Percentiles rank a stretch among this genome's conserved stretches.
Evolutionary conservation across 2,329 filamentous ascomycete species (phyloP).

Genomic region (Aspergillus phoenicis): DNA sequence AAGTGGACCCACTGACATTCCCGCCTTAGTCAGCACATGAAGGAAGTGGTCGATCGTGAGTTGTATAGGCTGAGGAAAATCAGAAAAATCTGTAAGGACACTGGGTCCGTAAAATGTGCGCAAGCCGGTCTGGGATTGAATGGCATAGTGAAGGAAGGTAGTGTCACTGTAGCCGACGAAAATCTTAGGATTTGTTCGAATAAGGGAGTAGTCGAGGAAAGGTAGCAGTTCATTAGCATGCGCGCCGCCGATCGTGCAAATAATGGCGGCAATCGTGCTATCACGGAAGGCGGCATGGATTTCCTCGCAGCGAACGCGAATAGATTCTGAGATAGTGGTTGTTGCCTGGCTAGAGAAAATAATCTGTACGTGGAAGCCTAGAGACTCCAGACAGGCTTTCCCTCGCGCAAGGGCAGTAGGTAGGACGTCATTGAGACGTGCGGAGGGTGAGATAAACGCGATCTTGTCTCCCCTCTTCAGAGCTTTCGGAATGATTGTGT

Average conservation of each 20-base stretch:
- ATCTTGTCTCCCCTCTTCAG: constrained; percentile 31
- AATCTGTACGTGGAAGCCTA: neutral
- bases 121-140: constrained; percentile 1
- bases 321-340: neutral
- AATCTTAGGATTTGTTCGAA: constrained; percentile 34
- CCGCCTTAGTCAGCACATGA: neutral
- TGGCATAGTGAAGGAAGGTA: constrained; percentile 28
- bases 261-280: constrained; percentile 26
- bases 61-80: constrained; percentile 12
- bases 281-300: constrained; percentile 16
- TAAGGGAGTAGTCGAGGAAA: constrained; percentile 32
- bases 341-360: neutral
- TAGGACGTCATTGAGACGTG: constrained; percentile 28
- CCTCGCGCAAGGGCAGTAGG: constrained; percentile 12
- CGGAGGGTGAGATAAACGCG: constrained; percentile 35
- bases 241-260: constrained; percentile 31
- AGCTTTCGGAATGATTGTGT: constrained; percentile 18
- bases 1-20: neutral
- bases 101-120: constrained; percentile 33
- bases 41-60: constrained; percentile 16
- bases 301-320: constrained; percentile 17
- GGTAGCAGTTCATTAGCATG: constrained; percentile 31
- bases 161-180: constrained; percentile 36
- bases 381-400: neutral
- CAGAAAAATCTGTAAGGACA: constrained; percentile 28